Base-by-base conservation (phyloP, 106 monocot genomes). In the Apostasia ramifera region DNA sequence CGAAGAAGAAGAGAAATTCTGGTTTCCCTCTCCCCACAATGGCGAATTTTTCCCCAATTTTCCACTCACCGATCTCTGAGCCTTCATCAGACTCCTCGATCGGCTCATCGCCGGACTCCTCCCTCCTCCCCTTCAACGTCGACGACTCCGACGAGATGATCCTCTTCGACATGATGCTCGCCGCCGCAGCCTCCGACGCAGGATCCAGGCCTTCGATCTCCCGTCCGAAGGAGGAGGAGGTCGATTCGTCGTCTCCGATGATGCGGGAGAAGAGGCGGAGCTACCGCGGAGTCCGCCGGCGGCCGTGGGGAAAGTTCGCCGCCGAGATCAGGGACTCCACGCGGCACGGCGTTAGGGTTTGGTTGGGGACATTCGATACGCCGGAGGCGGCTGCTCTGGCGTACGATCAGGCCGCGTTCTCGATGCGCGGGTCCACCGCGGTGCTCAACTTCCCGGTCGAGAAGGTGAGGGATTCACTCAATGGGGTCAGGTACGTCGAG, bases 111-210 rank as follows among this genome's bases (percentile, higher is more conserved):
- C 47, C 78, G 12, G 15, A 40, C 62, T 9, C 47, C 59, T 9
- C 47, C 59, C 70, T 66, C 13, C 75, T 86, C 49, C 84, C 84
- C 3, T 88, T 88, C 84, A 68, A 88, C 73, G 78, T 77, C 37
- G 81, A 86, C 63, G 83, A 86, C 73, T 76, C 86, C 1, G 86
- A 81, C 40, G 90, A 86, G 66, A 90, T 90, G 71, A 72, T 83
- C 13, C 77, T 86, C 45, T 63, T 90, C 48, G 80, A 75, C 8
- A 75, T 81, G 14, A 37, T 65, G 47, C 75, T 86, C 67, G 40
- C 66, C 64, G 44, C 72, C 15, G 59, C 72, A 39, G 83, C 66
- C 50, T 44, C 52, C 60, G 44, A 52, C 62, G 11, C n/a, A 4
- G 0, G 1, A 15, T 47, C 26, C 71, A 8, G 8, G 2, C 40